phyloP scores from a whole-genome alignment of 495 filamentous ascomycete genomes.

The Neurospora terricola region DNA sequence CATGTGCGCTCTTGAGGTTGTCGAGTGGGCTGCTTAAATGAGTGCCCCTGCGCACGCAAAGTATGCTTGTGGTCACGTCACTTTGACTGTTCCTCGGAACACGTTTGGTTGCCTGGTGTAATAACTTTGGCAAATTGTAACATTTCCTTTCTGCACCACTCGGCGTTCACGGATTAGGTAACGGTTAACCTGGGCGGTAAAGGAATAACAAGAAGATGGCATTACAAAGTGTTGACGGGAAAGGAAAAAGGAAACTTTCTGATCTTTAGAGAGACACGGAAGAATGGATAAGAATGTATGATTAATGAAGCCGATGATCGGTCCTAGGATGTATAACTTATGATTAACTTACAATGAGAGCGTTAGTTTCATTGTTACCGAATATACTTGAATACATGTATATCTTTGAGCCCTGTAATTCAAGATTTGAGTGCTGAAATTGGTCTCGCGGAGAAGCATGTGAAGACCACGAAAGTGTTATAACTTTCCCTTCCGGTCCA shows the following conservation, averaged over 20 bases:
- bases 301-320: background rate
- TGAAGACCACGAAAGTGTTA: background rate
- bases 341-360: background rate
- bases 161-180: background rate
- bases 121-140: background rate
- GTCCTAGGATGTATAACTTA: background rate
- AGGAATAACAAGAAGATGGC: background rate
- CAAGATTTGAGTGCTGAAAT: background rate
- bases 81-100: background rate
- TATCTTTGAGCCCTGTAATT: background rate
- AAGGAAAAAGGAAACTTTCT: no score
- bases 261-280: background rate
- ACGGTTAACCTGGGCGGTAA: background rate
- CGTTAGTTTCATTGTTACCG: background rate
- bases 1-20: conserved; percentile 81
- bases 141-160: background rate
- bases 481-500: background rate
- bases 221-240: background rate
- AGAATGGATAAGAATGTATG: background rate
- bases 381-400: background rate
- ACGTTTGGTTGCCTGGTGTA: background rate
- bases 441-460: background rate
- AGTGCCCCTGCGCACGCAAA: background rate
- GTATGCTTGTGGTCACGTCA: background rate
- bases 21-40: conserved; percentile 64